phyloP scores from a whole-genome alignment of 192 early-diverging fungal genomes.

The Coemansia sp. region DNA sequence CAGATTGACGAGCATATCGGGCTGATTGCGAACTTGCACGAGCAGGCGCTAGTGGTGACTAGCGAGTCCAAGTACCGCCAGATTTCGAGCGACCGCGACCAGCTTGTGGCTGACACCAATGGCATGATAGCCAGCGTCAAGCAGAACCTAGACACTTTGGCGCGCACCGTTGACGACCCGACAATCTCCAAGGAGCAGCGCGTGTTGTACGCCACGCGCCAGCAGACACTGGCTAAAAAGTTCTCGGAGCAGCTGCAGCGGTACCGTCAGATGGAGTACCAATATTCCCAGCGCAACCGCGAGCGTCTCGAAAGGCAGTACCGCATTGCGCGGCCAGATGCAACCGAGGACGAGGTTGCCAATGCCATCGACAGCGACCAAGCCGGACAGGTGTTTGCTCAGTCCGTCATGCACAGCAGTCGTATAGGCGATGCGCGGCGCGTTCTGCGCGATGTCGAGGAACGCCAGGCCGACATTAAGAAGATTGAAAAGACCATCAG shows the following conservation, averaged over 20 bases:
- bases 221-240: slow-evolving; percentile 39
- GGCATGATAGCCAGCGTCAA: slow-evolving; percentile 38
- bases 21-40: slow-evolving; percentile 44
- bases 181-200: slow-evolving; percentile 39
- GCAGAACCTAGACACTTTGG: slow-evolving; percentile 43
- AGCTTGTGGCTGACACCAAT: slow-evolving; percentile 45
- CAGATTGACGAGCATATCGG: slow-evolving; percentile 40
- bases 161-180: slow-evolving; percentile 42
- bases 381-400: slow-evolving; percentile 57
- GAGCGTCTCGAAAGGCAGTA: slow-evolving; percentile 54
- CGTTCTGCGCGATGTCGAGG: slow-evolving; percentile 54
- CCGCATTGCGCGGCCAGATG: slow-evolving; percentile 53
- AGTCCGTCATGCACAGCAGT: slow-evolving; percentile 42
- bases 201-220: slow-evolving; percentile 37
- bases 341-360: slow-evolving; percentile 45
- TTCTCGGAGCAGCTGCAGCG: slow-evolving; percentile 51
- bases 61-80: slow-evolving; percentile 49
- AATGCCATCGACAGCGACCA: slow-evolving; percentile 51
- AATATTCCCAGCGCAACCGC: slow-evolving; percentile 54
- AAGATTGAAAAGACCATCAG: slow-evolving; percentile 53
- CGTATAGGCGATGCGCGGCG: slow-evolving; percentile 40
- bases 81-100: slow-evolving; percentile 49
- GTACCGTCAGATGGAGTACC: slow-evolving; percentile 54
- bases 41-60: slow-evolving; percentile 51
- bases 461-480: slow-evolving; percentile 53